Conservation (phyloP, 306 rosid genomes). For the Mucuna pruriens region DNA sequence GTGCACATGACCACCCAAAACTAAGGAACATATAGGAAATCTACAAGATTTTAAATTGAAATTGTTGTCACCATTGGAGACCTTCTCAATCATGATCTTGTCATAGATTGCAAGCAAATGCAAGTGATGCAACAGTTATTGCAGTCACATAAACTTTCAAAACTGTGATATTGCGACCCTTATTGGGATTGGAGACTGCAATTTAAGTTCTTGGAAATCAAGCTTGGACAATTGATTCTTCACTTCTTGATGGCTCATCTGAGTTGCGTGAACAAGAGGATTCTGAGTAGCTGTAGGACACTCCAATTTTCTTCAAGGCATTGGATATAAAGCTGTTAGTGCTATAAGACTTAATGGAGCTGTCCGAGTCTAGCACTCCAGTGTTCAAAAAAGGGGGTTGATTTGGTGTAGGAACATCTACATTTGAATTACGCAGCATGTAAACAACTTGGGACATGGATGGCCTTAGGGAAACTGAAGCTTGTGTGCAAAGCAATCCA, state of each 20-base stretch:
- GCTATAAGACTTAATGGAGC: conserved; percentile 54
- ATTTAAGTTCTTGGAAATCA: not conserved
- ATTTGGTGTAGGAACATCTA: conserved; percentile 54
- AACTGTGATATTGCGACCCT: not conserved
- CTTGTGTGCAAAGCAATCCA: conserved; percentile 85
- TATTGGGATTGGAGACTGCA: not conserved
- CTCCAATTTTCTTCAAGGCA: conserved; percentile 53
- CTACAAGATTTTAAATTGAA: not conserved
- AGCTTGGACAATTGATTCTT: conserved; percentile 35
- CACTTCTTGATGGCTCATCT: conserved; percentile 49
- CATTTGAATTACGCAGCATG: conserved; percentile 56
- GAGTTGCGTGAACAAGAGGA: conserved; percentile 49
- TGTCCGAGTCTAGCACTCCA: conserved; percentile 45
- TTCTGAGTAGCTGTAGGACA: conserved; percentile 52
- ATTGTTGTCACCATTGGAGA: not conserved
- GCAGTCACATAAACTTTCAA: not conserved
- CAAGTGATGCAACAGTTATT: not conserved
- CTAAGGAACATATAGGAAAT: not conserved
- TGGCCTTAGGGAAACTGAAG: conserved; percentile 73
- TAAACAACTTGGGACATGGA: conserved; percentile 63
- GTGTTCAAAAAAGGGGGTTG: conserved; percentile 82
- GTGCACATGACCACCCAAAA: conserved; percentile 12
- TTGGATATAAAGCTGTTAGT: conserved; percentile 54
- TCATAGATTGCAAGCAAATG: not conserved
- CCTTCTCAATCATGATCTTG: not conserved